Evolutionary conservation across 1,139 yeast genomes (phyloP), one percentile per base, ranked within the genome.

Genomic region (Candida tetrigidarum): DNA sequence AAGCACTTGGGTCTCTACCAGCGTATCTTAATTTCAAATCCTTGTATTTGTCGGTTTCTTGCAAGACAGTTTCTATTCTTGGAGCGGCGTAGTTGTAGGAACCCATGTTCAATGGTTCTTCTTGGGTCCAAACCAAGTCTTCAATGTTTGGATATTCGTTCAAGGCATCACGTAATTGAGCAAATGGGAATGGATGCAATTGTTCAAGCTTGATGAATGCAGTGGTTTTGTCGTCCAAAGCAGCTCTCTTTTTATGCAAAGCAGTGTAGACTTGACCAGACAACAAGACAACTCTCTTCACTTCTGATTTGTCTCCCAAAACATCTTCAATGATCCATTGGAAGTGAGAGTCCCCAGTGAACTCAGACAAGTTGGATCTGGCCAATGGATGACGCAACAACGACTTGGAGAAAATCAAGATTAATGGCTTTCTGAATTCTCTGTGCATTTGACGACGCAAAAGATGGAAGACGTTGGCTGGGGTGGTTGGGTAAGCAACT

Each of bases 391-490:
- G 98, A 80, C 99, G 90, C 66, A 95, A 80, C 69, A 95, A 80
- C 45, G 92, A 86, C 76, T 95, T 95, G 49, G 98, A 92, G 80
- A 93, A 91, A 74, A 93, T 82, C 55, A 90, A 66, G 49, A 82
- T 77, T 72, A 95, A 80, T 50, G 99, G 99, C 76, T 95, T 95
- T 78, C 99, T 86, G 79, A 93, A 95, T 75, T 93, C 98, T 74
- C 99, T 89, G 73, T 92, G 98, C 91, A 91, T 92, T 80, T 95
- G 99, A 80, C 99, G 89, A 80, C 99, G 89, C 69, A 93, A 76
- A 64, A 92, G 76, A 69, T 95, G 99, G 96, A 95, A 95, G 67
- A 91, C 69, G 69, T 92, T 92, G 43, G 98, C 90, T 50, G 99
- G 99, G 16, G 99, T 93, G 34, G 99, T 88, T 71, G 99, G 99